Conservation (phyloP, 108 stramenopile species). For the Seminavis robusta region DNA sequence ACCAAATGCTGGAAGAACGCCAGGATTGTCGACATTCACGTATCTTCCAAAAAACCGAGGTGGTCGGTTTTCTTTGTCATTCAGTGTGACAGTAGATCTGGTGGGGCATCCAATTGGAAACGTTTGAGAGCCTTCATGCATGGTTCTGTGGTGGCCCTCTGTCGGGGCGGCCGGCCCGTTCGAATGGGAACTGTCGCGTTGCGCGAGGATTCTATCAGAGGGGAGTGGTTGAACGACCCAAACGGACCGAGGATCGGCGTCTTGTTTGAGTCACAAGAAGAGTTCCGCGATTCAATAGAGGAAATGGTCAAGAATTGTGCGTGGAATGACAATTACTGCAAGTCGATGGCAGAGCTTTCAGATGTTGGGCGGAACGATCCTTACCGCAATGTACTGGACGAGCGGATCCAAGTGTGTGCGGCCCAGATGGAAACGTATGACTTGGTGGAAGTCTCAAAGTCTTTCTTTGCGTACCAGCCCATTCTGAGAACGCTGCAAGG, state of each 20-base stretch:
- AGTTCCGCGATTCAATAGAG: constrained; percentile 9
- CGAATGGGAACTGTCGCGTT: constrained; percentile 29
- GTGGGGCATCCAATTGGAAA: constrained; percentile 21
- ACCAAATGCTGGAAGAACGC: constrained; percentile 42
- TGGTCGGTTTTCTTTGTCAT: constrained; percentile 18
- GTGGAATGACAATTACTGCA: constrained; percentile 2
- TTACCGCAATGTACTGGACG: neutral
- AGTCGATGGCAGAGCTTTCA: neutral
- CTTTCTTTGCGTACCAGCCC: constrained; percentile 46
- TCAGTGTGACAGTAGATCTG: constrained; percentile 25
- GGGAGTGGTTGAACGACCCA: constrained; percentile 24
- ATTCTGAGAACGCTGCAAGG: constrained; percentile 32
- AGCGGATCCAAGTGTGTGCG: neutral
- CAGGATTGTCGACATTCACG: constrained; percentile 35
- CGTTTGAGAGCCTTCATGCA: constrained; percentile 15
- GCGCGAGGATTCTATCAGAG: constrained; percentile 2
- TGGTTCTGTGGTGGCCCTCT: constrained; percentile 35
- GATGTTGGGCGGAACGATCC: neutral
- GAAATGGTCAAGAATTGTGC: constrained; percentile 17
- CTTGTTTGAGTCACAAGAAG: constrained; percentile 14
- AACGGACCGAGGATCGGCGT: constrained; percentile 35
- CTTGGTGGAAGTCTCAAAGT: constrained; percentile 44
- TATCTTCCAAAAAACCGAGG: constrained; percentile 17
- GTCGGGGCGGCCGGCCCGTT: constrained; percentile 3
- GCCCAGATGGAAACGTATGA: constrained; percentile 29